A percentile compares a stretch with the other conserved stretches of the same genome.
Evolutionary conservation across 1,139 yeast genomes (phyloP).

Genomic region (Protomyces gravidus): DNA sequence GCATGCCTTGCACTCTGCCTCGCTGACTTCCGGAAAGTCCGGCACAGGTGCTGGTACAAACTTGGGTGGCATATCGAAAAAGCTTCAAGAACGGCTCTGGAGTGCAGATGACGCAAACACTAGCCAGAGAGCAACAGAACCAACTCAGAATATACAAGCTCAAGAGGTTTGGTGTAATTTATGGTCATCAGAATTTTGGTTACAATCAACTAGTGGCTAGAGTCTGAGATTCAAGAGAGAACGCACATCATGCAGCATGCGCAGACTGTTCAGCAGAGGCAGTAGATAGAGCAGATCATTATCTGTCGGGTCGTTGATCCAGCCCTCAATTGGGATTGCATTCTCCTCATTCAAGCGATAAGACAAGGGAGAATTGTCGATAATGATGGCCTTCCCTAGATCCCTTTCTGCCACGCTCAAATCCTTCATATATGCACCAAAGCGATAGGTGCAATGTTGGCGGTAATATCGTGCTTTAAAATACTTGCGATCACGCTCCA

Average conservation of each 20-base stretch:
- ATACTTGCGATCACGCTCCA: conserved; percentile 53
- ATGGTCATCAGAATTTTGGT: too few relatives aligned
- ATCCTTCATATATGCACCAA: conserved; percentile 87
- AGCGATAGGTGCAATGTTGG: conserved; percentile 66
- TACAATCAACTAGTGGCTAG: neutral
- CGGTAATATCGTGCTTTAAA: conserved; percentile 69
- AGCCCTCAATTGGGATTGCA: conserved; percentile 91
- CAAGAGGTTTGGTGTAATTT: too few relatives aligned
- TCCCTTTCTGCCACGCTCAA: conserved; percentile 55
- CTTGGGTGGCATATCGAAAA: too few relatives aligned
- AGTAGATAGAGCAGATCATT: conserved; percentile 70
- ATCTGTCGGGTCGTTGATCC: conserved; percentile 94
- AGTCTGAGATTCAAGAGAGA: conserved; percentile 47
- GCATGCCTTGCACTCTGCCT: conserved; percentile 10
- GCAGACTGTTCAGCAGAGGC: conserved; percentile 74
- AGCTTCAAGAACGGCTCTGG: too few relatives aligned
- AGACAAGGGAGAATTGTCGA: conserved; percentile 90
- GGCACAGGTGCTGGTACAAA: conserved; percentile 23
- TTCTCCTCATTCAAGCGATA: conserved; percentile 76
- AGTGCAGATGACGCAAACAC: too few relatives aligned
- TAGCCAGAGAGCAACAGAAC: too few relatives aligned
- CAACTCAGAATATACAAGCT: too few relatives aligned
- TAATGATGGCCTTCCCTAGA: conserved; percentile 66
- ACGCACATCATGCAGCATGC: conserved; percentile 84
- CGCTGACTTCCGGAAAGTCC: conserved; percentile 14